Percentiles rank a stretch among this genome's conserved stretches.
phyloP scores from a whole-genome alignment of 495 filamentous ascomycete species.

The Lasiosphaeria hispida region DNA sequence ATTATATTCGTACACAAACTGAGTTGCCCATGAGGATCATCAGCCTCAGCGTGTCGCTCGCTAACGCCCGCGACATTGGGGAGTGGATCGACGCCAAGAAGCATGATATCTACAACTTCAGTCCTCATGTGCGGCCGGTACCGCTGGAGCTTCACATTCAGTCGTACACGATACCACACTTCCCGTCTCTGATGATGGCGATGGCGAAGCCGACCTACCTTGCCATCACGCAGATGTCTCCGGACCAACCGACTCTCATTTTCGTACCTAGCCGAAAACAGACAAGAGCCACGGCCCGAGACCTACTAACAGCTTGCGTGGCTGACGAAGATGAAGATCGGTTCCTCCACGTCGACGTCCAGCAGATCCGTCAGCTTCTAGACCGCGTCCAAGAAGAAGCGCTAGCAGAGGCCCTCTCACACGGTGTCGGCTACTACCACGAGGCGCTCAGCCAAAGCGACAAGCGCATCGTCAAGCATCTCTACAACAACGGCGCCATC shows the following conservation, averaged over 20 bases:
- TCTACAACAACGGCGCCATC: slow-evolving; percentile 88
- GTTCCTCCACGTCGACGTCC: slow-evolving; percentile 77
- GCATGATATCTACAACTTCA: slow-evolving; percentile 98
- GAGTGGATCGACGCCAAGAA: slow-evolving; percentile 99
- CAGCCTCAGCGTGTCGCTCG: slow-evolving; percentile 86
- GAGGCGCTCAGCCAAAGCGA: slow-evolving; percentile 86
- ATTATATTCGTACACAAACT: slow-evolving; percentile 87
- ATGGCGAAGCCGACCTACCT: slow-evolving; percentile 95
- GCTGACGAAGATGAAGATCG: slow-evolving; percentile 91
- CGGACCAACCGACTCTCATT: slow-evolving; percentile 82
- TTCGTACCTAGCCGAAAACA: slow-evolving; percentile 95
- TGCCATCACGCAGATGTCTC: slow-evolving; percentile 77
- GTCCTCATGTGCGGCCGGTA: slow-evolving; percentile 80
- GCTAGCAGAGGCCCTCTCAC: slow-evolving; percentile 85
- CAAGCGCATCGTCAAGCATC: slow-evolving; percentile 87
- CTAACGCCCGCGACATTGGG: slow-evolving; percentile 89
- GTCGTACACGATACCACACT: slow-evolving; percentile 93
- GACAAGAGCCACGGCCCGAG: slow-evolving; percentile 81
- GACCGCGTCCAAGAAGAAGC: slow-evolving; percentile 79
- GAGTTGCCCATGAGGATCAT: slow-evolving; percentile 83
- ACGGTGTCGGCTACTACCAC: slow-evolving; percentile 96
- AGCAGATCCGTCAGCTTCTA: slow-evolving; percentile 79
- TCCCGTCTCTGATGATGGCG: slow-evolving; percentile 95
- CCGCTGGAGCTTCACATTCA: slow-evolving; percentile 94
- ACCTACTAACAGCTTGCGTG: slow-evolving; percentile 78